phyloP scores from a whole-genome alignment of 2,329 filamentous ascomycete species.

The Bipolaris zeicola region DNA sequence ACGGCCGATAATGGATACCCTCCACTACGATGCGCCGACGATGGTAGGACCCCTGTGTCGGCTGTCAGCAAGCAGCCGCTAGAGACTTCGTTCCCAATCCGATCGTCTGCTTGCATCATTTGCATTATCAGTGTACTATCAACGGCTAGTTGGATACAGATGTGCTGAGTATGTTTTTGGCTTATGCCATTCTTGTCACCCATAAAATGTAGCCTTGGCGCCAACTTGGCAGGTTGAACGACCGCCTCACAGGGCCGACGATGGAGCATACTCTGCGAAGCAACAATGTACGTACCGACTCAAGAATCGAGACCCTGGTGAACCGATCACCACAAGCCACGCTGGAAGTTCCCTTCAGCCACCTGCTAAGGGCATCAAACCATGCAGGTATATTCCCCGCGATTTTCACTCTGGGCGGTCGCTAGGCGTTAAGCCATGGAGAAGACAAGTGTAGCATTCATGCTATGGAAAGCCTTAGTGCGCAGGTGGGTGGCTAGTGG shows the following conservation, averaged over 20 bases:
- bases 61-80: constrained; percentile 1
- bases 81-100: constrained; percentile 18
- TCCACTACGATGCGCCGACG: constrained; percentile 1
- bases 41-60: constrained; percentile 10
- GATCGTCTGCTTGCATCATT: constrained; percentile 10
- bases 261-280: not conserved
- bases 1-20: constrained; percentile 13
- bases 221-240: not conserved
- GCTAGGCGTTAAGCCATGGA: not conserved
- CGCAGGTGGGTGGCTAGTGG: not conserved
- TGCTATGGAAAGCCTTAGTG: not conserved
- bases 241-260: constrained; percentile 5
- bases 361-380: not conserved
- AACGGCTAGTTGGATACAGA: constrained; percentile 7
- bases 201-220: not conserved
- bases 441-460: not conserved
- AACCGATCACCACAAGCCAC: constrained; percentile 4
- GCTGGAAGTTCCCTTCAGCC: not conserved
- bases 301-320: constrained; percentile 3
- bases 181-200: constrained; percentile 5
- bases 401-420: not conserved
- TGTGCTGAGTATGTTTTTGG: not conserved
- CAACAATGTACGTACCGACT: constrained; percentile 1
- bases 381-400: not conserved
- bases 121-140: constrained; percentile 6